Evolutionary conservation across 1,284 basidiomycete genomes (phyloP).

Genomic region (Sporisorium scitamineum): DNA sequence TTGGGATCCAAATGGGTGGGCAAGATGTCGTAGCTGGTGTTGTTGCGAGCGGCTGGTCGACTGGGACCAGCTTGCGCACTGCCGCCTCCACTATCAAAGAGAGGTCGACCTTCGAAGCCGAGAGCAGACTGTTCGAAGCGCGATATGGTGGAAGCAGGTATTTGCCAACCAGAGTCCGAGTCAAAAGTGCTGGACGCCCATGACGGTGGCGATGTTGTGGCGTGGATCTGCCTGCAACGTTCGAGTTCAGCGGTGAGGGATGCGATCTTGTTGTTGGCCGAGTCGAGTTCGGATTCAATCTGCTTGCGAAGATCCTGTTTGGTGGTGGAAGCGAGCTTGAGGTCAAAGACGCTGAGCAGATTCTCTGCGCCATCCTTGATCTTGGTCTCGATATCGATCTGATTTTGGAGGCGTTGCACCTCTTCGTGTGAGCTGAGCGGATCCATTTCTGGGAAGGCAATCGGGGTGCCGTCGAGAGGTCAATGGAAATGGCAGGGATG

Average conservation of each 20-base stretch:
- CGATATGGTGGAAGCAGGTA: constrained; percentile 29
- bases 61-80: constrained; percentile 14
- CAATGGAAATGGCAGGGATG: neutral
- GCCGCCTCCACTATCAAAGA: constrained; percentile 16
- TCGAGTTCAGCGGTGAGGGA: constrained; percentile 77
- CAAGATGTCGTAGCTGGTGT: constrained; percentile 20
- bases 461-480: neutral
- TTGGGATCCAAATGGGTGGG: constrained; percentile 24
- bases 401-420: constrained; percentile 77
- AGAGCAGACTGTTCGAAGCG: constrained; percentile 47
- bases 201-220: constrained; percentile 22
- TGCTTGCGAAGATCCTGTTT: constrained; percentile 78
- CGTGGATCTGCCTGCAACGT: constrained; percentile 62
- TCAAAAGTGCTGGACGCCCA: constrained; percentile 14
- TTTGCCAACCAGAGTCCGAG: constrained; percentile 27
- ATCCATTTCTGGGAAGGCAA: constrained; percentile 9
- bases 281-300: constrained; percentile 81
- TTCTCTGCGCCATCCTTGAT: constrained; percentile 89
- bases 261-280: constrained; percentile 79
- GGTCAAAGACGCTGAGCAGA: constrained; percentile 76
- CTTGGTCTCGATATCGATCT: constrained; percentile 78
- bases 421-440: constrained; percentile 65
- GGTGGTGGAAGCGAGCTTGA: constrained; percentile 36
- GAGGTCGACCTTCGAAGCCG: constrained; percentile 38
- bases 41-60: constrained; percentile 1